Conservation (phyloP, 2,329 filamentous ascomycete genomes). For the Truncatella angustata region DNA sequence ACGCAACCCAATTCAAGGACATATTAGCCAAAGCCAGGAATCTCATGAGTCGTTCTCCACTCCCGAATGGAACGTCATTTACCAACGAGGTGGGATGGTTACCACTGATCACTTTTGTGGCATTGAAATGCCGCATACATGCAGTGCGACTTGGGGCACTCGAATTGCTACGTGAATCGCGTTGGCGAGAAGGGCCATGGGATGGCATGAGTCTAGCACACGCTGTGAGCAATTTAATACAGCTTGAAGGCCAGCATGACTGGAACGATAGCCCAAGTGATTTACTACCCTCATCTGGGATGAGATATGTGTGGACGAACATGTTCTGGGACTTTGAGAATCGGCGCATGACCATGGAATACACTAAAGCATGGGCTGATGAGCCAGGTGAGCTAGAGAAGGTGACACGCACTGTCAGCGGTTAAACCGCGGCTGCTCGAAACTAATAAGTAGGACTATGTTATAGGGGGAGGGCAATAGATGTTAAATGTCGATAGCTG, state of each 20-base stretch:
- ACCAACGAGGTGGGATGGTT: slow-evolving; percentile 23
- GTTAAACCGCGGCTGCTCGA: background rate
- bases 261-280: background rate
- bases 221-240: slow-evolving; percentile 17
- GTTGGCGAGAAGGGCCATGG: slow-evolving; percentile 24
- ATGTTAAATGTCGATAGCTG: too few species aligned
- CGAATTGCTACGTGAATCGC: slow-evolving; percentile 13
- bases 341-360: slow-evolving; percentile 21
- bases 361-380: slow-evolving; percentile 20
- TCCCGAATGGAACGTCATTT: slow-evolving; percentile 17
- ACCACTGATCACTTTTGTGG: slow-evolving; percentile 21
- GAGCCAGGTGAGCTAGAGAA: slow-evolving; percentile 18
- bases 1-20: slow-evolving; percentile 20
- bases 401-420: slow-evolving; percentile 13
- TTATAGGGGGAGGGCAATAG: too few species aligned
- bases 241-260: slow-evolving; percentile 20
- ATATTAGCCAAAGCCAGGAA: slow-evolving; percentile 14
- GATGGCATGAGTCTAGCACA: slow-evolving; percentile 20
- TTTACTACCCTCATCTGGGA: slow-evolving; percentile 9
- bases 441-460: background rate
- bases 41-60: slow-evolving; percentile 5
- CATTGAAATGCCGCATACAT: slow-evolving; percentile 20
- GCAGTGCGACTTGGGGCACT: slow-evolving; percentile 16
- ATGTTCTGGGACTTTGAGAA: slow-evolving; percentile 25
- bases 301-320: slow-evolving; percentile 23